These are phyloP conservation scores for Xerocomellus amylosporus DNA, from an alignment of 768 basidiomycete genomes.

Conservation along the genomic window DNA sequence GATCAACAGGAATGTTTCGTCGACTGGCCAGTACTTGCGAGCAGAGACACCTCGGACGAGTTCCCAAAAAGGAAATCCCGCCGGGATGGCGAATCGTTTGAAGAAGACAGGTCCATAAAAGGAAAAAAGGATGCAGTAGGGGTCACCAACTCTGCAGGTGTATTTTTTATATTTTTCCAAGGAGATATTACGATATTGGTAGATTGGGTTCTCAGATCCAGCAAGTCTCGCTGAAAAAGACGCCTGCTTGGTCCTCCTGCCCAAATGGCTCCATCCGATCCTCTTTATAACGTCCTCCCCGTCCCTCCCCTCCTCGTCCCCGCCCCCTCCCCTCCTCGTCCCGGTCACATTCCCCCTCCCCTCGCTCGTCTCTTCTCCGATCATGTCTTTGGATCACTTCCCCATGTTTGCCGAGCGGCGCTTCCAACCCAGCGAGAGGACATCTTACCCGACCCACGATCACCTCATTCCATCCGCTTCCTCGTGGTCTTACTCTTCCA, in stretches of 20 bases:
- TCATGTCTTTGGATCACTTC: constrained; percentile 35
- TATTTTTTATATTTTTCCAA: not conserved
- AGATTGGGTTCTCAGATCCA: constrained; percentile 30
- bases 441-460: constrained; percentile 24
- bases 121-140: constrained; percentile 12
- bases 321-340: not conserved
- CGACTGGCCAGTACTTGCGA: not conserved
- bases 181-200: not conserved
- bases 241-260: not conserved
- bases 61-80: constrained; percentile 1
- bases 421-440: constrained; percentile 29
- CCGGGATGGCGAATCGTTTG: constrained; percentile 17
- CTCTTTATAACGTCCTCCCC: constrained; percentile 30
- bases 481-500: constrained; percentile 27
- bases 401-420: constrained; percentile 32
- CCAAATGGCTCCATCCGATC: constrained; percentile 26
- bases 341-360: not conserved
- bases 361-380: not conserved
- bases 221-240: not conserved
- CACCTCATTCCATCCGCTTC: constrained; percentile 18
- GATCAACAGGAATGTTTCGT: not conserved
- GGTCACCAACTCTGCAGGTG: too few relatives aligned
- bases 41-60: not conserved
- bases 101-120: constrained; percentile 17
- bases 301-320: constrained; percentile 15